Base-by-base conservation (phyloP, 805 yeast genomes). In the Naumovozyma castellii region DNA sequence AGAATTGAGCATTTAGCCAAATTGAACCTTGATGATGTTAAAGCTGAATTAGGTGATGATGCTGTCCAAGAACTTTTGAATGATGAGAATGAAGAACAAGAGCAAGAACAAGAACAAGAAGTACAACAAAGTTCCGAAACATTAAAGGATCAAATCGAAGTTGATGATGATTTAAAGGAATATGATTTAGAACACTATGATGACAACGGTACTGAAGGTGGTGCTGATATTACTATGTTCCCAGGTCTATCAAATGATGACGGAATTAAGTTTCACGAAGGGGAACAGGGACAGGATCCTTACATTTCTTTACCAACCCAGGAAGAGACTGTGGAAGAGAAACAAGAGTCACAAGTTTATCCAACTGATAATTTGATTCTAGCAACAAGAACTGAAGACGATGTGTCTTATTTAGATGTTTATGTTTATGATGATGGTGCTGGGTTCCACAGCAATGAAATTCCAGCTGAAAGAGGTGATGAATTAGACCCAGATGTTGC, bases 371-470 rank as follows among this genome's bases (percentile, higher is more conserved):
- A 86, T 58, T 65, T 92, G 67, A 73, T 92, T 22, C 71, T 92
- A 49, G 87, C 95, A 6, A 80, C 97, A 1, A 80, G 95, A 67
- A 92, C 98, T 3, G 97, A 92, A 58, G 98, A 92, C 61, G 97
- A 90, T 37, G 71, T 92, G 35, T 86, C 96, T 5, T 84, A 81
- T 56, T 68, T 92, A 55, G 97, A 92, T 54, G 94, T 90, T 3
- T 90, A 90, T 54, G 84, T 92, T 18, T 92, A 88, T 59, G 97
- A 92, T 57, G 95, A 88, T 56, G 87, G 88, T 56, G 88, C 90
- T 17, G 90, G 88, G 32, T 85, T 84, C 37, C 90, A 86, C 38
- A 71, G 66, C 20, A 78, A 78, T 18, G 69, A 76, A 3, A 69
- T 72, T 20, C 87, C 80, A 44, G 80, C 73, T 45, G 88, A 78